Conservation (phyloP, 2,329 filamentous ascomycete genomes). For the Colletotrichum musae region DNA sequence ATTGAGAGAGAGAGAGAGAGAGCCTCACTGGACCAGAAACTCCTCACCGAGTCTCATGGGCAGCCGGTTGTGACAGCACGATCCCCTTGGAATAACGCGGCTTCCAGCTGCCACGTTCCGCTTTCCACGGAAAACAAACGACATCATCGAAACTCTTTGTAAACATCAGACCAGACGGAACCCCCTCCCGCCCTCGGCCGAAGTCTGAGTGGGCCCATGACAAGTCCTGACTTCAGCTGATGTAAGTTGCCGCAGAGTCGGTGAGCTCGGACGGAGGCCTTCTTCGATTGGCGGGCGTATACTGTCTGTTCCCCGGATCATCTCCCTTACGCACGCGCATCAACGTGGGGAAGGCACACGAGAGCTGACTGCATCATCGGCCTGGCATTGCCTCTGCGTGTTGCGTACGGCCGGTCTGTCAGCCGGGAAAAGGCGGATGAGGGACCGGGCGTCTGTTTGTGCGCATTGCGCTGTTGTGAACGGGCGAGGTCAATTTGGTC, state of each 20-base stretch:
- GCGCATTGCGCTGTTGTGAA: not conserved
- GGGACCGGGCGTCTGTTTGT: not conserved
- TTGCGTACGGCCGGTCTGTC: not conserved
- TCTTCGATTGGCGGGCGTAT: constrained; percentile 8
- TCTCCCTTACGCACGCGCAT: not conserved
- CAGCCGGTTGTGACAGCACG: too few relatives aligned
- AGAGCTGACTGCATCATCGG: constrained; percentile 1
- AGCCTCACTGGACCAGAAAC: too few relatives aligned
- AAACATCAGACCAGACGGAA: constrained; percentile 18
- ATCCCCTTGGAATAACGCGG: too few relatives aligned
- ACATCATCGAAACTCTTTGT: constrained; percentile 7
- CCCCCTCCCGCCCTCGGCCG: not conserved
- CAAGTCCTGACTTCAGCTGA: constrained; percentile 19
- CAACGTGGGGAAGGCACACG: constrained; percentile 5
- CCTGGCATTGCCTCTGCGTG: constrained; percentile 7
- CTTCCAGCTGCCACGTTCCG: too few relatives aligned
- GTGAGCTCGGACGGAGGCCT: constrained; percentile 5
- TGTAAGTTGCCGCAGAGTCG: constrained; percentile 19
- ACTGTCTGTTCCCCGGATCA: constrained; percentile 2
- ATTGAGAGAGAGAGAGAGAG: too few relatives aligned
- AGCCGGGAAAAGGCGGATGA: constrained; percentile 22
- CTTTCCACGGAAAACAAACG: not conserved
- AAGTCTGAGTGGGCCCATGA: constrained; percentile 21
- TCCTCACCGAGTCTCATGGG: too few relatives aligned
- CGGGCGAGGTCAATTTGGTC: constrained; percentile 10